Percentiles rank a stretch among this genome's conserved stretches.
These are phyloP conservation scores for Kwoniella botswanensis DNA, from an alignment of 768 basidiomycete species.

Conservation along the genomic window DNA sequence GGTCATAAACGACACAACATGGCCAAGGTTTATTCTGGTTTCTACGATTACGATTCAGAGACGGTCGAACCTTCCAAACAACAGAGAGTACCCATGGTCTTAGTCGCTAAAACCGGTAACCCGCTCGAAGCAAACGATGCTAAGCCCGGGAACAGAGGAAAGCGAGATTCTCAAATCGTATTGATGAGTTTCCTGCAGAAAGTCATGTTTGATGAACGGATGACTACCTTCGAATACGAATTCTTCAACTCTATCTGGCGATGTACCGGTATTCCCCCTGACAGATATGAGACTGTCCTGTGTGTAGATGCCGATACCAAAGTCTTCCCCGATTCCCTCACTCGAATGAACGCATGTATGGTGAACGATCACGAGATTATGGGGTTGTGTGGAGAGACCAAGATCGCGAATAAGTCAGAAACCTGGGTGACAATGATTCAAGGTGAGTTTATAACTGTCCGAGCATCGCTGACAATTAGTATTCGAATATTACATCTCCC, in stretches of 20 bases:
- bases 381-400: slow-evolving; percentile 99
- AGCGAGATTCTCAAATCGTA: slow-evolving; percentile 97
- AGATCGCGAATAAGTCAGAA: slow-evolving; percentile 98
- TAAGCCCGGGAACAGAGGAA: slow-evolving; percentile 97
- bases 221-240: slow-evolving; percentile 99
- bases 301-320: slow-evolving; percentile 98
- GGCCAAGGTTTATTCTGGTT: slow-evolving; percentile 98
- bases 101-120: slow-evolving; percentile 96
- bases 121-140: slow-evolving; percentile 82
- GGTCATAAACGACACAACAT: slow-evolving; percentile 99
- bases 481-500: slow-evolving; percentile 99
- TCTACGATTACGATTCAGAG: slow-evolving; percentile 90
- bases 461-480: slow-evolving; percentile 63
- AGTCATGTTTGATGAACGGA: slow-evolving; percentile 99
- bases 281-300: slow-evolving; percentile 91
- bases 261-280: slow-evolving; percentile 90
- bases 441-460: slow-evolving; percentile 66
- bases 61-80: slow-evolving; percentile 91
- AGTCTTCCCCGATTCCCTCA: slow-evolving; percentile 97
- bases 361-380: slow-evolving; percentile 96
- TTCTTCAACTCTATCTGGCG: slow-evolving; percentile 99
- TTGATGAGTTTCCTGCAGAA: slow-evolving; percentile 98
- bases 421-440: slow-evolving; percentile 99
- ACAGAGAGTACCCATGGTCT: slow-evolving; percentile 91
- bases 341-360: slow-evolving; percentile 95